Base-by-base conservation (phyloP, 805 yeast genomes). In the Cyberlindnera petersonii region DNA sequence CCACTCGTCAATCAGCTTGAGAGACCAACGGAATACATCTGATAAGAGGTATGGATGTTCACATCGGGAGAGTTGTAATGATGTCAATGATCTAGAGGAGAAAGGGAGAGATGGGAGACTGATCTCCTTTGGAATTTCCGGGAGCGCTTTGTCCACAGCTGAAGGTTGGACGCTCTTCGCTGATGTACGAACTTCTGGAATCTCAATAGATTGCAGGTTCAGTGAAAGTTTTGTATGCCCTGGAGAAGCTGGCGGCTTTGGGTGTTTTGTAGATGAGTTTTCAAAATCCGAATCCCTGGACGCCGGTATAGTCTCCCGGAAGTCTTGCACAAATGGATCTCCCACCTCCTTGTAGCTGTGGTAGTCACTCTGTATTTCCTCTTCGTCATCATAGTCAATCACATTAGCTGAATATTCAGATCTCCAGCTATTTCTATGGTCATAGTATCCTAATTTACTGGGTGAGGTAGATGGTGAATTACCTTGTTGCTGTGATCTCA, bases 21-120 rank as follows among this genome's bases (percentile, higher is more conserved):
- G 32, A 24, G 79, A 71, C 86, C 86, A 79, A 22, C 58, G 52
- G 49, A 74, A 78, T 4, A 79, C 60, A 15, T 65, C 66, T 0
- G 72, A 68, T 11, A 80, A 46, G 0, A 72, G 63, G 61, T 72
- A 69, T 4, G 77, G 69, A 24, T 60, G 59, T 3, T 54, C 52
- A 47, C 83, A 77, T 18, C 61, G 65, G 9, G 70, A 54, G 37
- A 76, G 66, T 44, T 78, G 81, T n/a, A 63, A 59, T 16, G 68
- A 67, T 13, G 65, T 66, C 26, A 79, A 55, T 0, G 70, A 59
- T 10, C 72, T 66, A 0, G 82, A 69, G 4, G 75, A 59, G 45
- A 79, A 79, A 3, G 83, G 83, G 8, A 78, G 63, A 31, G 71
- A 66, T 0, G 86, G 85, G 15, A 76, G 49, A 31, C 66, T 68